A percentile compares a stretch with the other conserved stretches of the same genome.
phyloP scores from a whole-genome alignment of 2,329 filamentous ascomycete genomes.

The Akanthomyces uredinophilus region DNA sequence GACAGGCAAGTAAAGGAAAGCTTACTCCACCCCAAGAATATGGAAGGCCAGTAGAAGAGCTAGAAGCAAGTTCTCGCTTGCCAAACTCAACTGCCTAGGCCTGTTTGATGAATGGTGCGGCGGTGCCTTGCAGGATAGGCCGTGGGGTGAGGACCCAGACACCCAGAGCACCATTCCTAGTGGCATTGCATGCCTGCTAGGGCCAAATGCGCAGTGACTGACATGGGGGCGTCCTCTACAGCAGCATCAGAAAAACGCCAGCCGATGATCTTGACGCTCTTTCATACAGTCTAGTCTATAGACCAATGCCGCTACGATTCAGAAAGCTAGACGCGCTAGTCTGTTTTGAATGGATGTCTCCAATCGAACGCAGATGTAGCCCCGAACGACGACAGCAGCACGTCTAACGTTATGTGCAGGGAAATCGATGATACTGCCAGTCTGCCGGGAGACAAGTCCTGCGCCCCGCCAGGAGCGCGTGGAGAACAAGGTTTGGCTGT shows the following conservation, averaged over 20 bases:
- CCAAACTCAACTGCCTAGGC: neutral
- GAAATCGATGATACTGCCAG: neutral
- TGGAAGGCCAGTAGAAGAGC: slow-evolving; percentile 8
- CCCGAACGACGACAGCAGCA: neutral
- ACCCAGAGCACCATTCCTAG: neutral
- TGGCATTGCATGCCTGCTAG: neutral
- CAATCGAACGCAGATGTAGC: neutral
- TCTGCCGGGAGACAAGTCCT: neutral
- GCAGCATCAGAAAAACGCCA: neutral
- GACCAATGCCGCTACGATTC: too few species aligned
- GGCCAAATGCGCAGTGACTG: neutral
- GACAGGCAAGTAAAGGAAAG: neutral
- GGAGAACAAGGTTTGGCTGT: slow-evolving; percentile 10
- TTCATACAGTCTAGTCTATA: neutral
- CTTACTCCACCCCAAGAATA: neutral
- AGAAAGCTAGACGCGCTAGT: neutral
- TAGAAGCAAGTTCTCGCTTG: slow-evolving; percentile 6
- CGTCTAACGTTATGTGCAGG: too few species aligned
- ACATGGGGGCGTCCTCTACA: neutral
- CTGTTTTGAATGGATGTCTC: neutral
- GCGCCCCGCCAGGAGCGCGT: neutral
- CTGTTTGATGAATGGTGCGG: slow-evolving; percentile 6
- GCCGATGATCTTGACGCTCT: neutral
- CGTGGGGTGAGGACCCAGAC: slow-evolving; percentile 1
- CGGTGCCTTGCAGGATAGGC: neutral